Evolutionary conservation across 148 eudicot genomes (phyloP), one percentile per base, ranked within the genome.

Genomic region (Rhododendron kiyosumense): DNA sequence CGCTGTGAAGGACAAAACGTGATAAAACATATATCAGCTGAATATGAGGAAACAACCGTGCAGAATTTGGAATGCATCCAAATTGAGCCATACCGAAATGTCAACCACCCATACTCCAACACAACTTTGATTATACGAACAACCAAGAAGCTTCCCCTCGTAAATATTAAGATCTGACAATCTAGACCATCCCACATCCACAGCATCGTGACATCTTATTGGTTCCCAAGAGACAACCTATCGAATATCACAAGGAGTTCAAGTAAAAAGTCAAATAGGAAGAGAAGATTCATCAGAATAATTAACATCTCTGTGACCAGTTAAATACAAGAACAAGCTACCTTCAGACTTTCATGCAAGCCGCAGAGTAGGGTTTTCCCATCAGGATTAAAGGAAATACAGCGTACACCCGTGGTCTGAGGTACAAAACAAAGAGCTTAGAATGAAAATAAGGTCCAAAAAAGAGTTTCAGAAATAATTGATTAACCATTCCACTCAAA

Each of bases 71-170:
- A 54, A 75, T 13, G 63, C 13, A 75, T 1, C 46, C 36, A 57
- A 10, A 76, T 30, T 36, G 76, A 77, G 46, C 63, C 85, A 83
- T 94, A 97, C 99, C 90, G 98, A 94, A 78, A 97, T 90, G 89
- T 97, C 99, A 30, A 97, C 99, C 79, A 97, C 99, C 99, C 99
- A 97, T 65, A 97, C 98, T 88, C 99, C 99, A 83, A 97, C 99
- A 86, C 99, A 97, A 85, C 98, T 97, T 88, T 97, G 99, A 90
- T 95, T 97, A 87, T 91, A 93, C 36, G 99, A 97, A 91, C 99
- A 97, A 67, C 98, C 99, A 45, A 97, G 95, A 89, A 97, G 99
- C 91, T 97, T 97, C 49, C 98, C 99, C 89, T 97, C 99, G 78
- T 97, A 98, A 79, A 97, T 91, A 89, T 94, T 97, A 85, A 97